Evolutionary conservation across 2,329 filamentous ascomycete species (phyloP).

Genomic region (Thielaviopsis euricoi): DNA sequence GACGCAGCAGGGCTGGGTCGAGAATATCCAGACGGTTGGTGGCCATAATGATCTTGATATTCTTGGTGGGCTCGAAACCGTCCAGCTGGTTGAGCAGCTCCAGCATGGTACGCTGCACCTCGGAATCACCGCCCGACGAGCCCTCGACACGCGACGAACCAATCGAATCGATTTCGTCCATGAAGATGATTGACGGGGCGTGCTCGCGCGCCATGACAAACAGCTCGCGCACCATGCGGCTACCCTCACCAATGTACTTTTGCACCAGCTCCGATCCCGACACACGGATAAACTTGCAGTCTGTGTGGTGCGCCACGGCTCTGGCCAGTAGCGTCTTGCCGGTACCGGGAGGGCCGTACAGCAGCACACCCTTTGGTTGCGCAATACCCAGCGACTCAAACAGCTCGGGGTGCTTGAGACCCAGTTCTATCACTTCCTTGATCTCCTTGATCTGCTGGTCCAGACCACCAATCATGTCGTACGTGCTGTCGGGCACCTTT

Average conservation of each 20-base stretch:
- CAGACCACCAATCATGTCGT: conserved; percentile 98
- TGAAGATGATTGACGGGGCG: conserved; percentile 97
- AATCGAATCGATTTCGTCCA: conserved; percentile 99
- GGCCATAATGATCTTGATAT: conserved; percentile 99
- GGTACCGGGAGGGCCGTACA: conserved; percentile 92
- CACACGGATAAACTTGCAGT: conserved; percentile 97
- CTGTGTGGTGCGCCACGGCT: conserved; percentile 94
- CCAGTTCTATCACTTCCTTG: conserved; percentile 98
- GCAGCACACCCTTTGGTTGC: conserved; percentile 89
- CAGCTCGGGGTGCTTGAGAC: conserved; percentile 92
- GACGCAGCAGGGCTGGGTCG: conserved; percentile 82
- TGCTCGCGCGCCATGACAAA: conserved; percentile 99
- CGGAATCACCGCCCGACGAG: conserved; percentile 85
- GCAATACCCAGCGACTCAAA: conserved; percentile 99
- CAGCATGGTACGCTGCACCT: conserved; percentile 97
- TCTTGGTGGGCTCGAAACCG: conserved; percentile 97
- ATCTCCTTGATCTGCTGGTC: conserved; percentile 99
- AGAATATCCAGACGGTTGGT: conserved; percentile 96
- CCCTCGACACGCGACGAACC: conserved; percentile 94
- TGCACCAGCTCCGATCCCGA: conserved; percentile 93
- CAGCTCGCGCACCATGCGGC: conserved; percentile 93
- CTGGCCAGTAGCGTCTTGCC: conserved; percentile 91
- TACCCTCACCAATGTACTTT: conserved; percentile 98
- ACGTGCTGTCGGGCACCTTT: conserved; percentile 98
- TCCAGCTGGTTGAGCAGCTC: conserved; percentile 96